Evolutionary conservation across 2,329 filamentous ascomycete genomes (phyloP), one percentile per base, ranked within the genome.

Genomic region (Aspergillus ibericus): DNA sequence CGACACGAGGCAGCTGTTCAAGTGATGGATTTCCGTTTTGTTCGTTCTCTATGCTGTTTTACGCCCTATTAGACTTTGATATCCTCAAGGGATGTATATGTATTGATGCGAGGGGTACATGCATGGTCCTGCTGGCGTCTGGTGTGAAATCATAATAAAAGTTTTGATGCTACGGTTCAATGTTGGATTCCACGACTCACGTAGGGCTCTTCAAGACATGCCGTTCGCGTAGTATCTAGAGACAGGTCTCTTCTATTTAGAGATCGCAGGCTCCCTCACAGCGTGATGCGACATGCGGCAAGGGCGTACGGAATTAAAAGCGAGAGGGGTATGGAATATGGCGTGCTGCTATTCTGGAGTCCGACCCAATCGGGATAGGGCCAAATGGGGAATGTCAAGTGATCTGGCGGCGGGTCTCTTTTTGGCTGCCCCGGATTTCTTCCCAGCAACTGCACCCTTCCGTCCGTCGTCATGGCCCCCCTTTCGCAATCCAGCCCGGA

Each of bases 1-100:
- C 75, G 92, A 96, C 77, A 88, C 89, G 64, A 85, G 84, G 72
- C 83, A 87, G 66, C 77, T 96, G 58, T 96, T 74, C 64, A 85
- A 87, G 67, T 93, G 82, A 80, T 63, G 20, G 27, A 25, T 52
- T 53, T 58, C 36, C 54, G 48, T 60, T 55, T 57, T 56, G 36
- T 52, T 56, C 59, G 38, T 64, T 65, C 59, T 53, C 58, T 66
- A 36, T 60, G 32, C 55, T 64, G 59, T 55, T 57, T 64, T 55
- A 60, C 58, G 59, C 59, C 58, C 60, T 64, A 63, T 59, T 68
- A 69, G 67, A 70, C 62, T 68, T 35, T 67, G 68, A 71, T 72
- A 69, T 70, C 69, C 70, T 68, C 63, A 56, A 66, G 68, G 65
- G 67, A 71, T 73, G 68, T 72, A 72, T 66, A 70, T 72, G 59